Base-by-base conservation (phyloP, 768 basidiomycete species). In the Exsudoporus frostii region DNA sequence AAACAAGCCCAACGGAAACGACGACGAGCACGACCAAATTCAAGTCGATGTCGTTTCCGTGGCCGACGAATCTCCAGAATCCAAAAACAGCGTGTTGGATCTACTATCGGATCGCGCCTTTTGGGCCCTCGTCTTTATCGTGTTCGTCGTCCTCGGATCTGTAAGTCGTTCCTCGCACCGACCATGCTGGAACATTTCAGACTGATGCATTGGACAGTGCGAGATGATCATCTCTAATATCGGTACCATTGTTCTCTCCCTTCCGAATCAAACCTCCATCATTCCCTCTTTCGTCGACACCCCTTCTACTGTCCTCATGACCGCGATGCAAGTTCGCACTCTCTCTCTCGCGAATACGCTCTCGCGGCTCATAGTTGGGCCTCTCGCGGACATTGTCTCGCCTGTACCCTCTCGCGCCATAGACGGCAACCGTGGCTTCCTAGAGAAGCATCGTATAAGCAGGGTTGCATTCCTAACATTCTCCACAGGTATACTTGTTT, bases 191-290 rank as follows among this genome's bases (percentile, higher is more conserved):
- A 10, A 29, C 20, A 7, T 40, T 15, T 45, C 19, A 41, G n/a
- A n/a, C 48, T 45, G 39, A 50, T 49, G 3, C 33, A 5, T 53
- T 40, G 37, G 17, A 7, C 49, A 89, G 86, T 81, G 79, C 42
- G 89, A 91, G 67, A 91, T 90, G 88, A 76, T 92, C 20, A 83
- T 92, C 19, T 85, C 88, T 19, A 92, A 90, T 61, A 84, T 92
- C 43, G 90, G 88, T 34, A 83, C 86, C 1, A 86, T 92, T 46
- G 78, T 86, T 14, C 70, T 85, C 5, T 84, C 90, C 14, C 77
- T 90, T 33, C 80, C 83, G 9, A 62, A 70, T 15, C 47, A 66
- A 19, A 27, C 36, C 22, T 40, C 64, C 7, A 34, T 49, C 19
- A 49, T 57, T 32, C 27, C 33, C 29, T 3, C 58, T 36, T 33